A percentile compares a stretch with the other conserved stretches of the same genome.
Conservation (phyloP, 1,139 yeast genomes). For the Hanseniaspora uvarum region DNA sequence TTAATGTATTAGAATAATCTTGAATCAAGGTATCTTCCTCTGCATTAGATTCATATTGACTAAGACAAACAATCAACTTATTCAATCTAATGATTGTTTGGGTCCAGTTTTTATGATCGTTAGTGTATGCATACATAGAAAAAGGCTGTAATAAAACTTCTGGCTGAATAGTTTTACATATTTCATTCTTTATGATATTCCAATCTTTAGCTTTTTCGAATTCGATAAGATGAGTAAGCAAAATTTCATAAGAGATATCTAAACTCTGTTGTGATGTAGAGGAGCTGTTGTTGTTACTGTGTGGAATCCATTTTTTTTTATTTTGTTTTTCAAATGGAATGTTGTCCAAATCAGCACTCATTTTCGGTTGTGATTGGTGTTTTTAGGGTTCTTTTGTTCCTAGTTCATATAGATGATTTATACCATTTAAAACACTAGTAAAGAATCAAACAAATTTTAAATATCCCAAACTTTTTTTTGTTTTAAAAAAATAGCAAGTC, state of each 20-base stretch:
- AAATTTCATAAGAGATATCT: slow-evolving; percentile 26
- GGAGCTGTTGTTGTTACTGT: background rate
- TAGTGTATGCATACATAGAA: slow-evolving; percentile 56
- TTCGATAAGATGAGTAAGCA: slow-evolving; percentile 23
- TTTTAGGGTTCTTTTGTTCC: background rate
- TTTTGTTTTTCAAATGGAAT: slow-evolving; percentile 16
- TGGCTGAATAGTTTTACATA: slow-evolving; percentile 24
- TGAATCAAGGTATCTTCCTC: slow-evolving; percentile 21
- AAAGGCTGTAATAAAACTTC: slow-evolving; percentile 42
- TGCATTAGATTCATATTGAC: slow-evolving; percentile 10
- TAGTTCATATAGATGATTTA: too few species aligned
- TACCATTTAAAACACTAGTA: too few species aligned
- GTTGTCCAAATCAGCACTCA: slow-evolving; percentile 9
- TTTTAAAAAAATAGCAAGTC: background rate
- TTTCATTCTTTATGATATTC: background rate
- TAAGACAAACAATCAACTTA: slow-evolving; percentile 22
- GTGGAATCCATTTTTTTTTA: slow-evolving; percentile 16
- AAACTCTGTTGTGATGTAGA: slow-evolving; percentile 20
- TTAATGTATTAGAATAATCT: slow-evolving; percentile 29
- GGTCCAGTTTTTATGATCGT: slow-evolving; percentile 46
- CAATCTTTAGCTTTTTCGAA: slow-evolving; percentile 24
- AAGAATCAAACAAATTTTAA: background rate
- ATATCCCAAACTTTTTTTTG: background rate
- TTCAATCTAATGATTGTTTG: slow-evolving; percentile 33
- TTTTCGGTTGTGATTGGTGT: background rate